Evolutionary conservation across 129 eudicot species (phyloP).

Genomic region (Helianthus tuberosus): DNA sequence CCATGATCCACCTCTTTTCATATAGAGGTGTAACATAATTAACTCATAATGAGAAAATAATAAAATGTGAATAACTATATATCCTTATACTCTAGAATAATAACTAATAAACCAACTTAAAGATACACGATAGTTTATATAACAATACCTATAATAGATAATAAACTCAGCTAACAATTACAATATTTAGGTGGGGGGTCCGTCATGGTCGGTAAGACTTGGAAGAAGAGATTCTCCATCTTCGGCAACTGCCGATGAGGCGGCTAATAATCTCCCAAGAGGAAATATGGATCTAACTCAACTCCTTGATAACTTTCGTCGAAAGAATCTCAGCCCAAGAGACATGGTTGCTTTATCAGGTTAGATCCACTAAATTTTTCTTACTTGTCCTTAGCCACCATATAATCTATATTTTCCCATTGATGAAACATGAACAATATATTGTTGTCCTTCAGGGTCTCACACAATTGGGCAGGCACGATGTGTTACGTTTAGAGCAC

Average conservation of each 20-base stretch:
- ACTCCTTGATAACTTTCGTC: conserved; percentile 44
- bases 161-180: neutral
- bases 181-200: conserved; percentile 44
- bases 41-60: too few species aligned
- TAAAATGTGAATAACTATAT: neutral
- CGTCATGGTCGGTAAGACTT: conserved; percentile 57
- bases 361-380: neutral
- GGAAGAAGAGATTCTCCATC: conserved; percentile 63
- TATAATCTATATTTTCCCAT: neutral
- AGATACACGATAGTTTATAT: neutral
- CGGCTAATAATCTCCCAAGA: conserved; percentile 45
- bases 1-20: too few species aligned
- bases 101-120: neutral
- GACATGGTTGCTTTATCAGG: conserved; percentile 73
- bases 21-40: too few species aligned
- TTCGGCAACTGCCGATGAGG: conserved; percentile 39
- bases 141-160: neutral
- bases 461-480: conserved; percentile 72
- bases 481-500: conserved; percentile 41
- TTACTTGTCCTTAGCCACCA: neutral
- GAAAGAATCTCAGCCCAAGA: conserved; percentile 48
- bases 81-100: neutral
- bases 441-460: conserved; percentile 39
- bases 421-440: neutral
- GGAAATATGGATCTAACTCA: conserved; percentile 37